Evolutionary conservation across 305 asterid species (phyloP).

Genomic region (Fraxinus angustifolia): DNA sequence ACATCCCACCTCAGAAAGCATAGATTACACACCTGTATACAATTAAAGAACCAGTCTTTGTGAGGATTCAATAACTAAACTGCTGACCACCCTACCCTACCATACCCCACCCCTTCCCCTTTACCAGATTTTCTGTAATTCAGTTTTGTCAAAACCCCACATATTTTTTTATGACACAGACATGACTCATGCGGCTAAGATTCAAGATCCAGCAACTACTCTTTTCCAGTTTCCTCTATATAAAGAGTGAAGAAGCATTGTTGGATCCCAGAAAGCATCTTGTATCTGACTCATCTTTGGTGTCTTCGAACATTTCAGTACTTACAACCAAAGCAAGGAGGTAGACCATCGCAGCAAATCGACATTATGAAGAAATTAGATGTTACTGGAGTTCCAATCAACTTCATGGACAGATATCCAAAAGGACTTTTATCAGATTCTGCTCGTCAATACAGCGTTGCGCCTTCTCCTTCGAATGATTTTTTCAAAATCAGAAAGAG

Average conservation of each 20-base stretch:
- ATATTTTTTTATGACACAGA: constrained; percentile 31
- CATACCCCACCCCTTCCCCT: background rate
- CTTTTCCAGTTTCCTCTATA: constrained; percentile 17
- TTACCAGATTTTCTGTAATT: background rate
- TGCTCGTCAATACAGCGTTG: constrained; percentile 23
- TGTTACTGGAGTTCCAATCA: constrained; percentile 14
- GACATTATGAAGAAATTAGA: background rate
- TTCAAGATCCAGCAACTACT: constrained; percentile 17
- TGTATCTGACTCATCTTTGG: background rate
- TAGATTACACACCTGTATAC: background rate
- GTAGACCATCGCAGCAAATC: constrained; percentile 18
- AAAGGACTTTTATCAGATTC: constrained; percentile 12
- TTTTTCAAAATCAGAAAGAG: constrained; percentile 38
- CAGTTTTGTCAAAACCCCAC: background rate
- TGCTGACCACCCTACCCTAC: background rate
- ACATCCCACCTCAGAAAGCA: constrained; percentile 12
- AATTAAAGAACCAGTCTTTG: background rate
- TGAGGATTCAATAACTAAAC: background rate
- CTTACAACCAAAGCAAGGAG: background rate
- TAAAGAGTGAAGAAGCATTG: background rate
- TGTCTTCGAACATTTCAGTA: background rate
- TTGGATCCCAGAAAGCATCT: background rate
- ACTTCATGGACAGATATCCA: background rate
- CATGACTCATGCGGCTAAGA: constrained; percentile 38
- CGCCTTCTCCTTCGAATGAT: constrained; percentile 40